Percentiles rank a stretch among this genome's conserved stretches.
Conservation (phyloP, 2,329 filamentous ascomycete genomes). For the Cladosporium sp. region DNA sequence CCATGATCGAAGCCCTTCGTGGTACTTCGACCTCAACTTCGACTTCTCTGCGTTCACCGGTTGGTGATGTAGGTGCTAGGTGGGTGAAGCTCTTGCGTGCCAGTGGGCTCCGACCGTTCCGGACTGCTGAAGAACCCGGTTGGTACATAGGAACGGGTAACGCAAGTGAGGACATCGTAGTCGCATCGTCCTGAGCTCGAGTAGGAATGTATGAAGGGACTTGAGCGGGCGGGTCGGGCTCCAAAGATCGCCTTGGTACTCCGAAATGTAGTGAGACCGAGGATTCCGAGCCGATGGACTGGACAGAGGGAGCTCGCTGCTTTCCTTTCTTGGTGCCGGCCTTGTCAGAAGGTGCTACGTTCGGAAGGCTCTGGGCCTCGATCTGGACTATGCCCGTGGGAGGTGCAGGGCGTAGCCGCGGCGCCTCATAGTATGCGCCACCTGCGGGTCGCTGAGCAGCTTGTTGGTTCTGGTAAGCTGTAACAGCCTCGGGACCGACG, state of each 20-base stretch:
- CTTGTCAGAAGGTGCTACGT: not conserved
- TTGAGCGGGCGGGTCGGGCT: conserved; percentile 24
- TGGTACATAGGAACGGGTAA: conserved; percentile 18
- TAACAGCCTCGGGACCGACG: conserved; percentile 72
- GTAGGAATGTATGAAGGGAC: conserved; percentile 32
- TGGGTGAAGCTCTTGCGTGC: conserved; percentile 45
- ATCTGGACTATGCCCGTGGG: not conserved
- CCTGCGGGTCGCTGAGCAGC: conserved; percentile 46
- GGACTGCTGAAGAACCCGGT: conserved; percentile 18
- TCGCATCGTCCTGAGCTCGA: not conserved
- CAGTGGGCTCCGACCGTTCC: conserved; percentile 47
- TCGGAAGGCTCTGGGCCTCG: not conserved
- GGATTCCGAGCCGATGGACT: not conserved
- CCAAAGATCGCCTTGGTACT: conserved; percentile 23
- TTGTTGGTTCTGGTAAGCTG: conserved; percentile 71
- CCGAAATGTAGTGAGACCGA: conserved; percentile 27
- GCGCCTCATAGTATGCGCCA: conserved; percentile 42
- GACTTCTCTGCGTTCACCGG: conserved; percentile 21
- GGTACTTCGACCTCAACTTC: conserved; percentile 26
- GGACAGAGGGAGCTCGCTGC: not conserved
- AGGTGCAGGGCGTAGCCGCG: not conserved
- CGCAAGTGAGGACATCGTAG: not conserved
- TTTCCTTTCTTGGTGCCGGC: not conserved
- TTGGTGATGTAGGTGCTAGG: conserved; percentile 22
- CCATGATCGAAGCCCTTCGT: conserved; percentile 17